These are phyloP conservation scores for Aspergillus japonicus DNA, from an alignment of 2,329 filamentous ascomycete species.

Conservation along the genomic window DNA sequence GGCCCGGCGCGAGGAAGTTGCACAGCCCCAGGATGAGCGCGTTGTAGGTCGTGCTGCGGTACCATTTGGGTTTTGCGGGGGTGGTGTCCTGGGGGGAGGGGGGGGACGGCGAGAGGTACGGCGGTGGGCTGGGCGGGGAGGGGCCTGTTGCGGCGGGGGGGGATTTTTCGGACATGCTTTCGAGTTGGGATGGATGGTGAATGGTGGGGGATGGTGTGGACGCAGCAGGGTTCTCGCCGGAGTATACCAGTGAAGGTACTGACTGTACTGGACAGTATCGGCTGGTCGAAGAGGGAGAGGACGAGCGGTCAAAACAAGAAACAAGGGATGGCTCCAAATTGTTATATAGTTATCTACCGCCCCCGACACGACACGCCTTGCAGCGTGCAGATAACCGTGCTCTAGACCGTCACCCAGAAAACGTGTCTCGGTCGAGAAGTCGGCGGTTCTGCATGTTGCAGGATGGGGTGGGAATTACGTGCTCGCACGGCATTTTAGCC, in stretches of 20 bases:
- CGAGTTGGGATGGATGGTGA: too few species aligned
- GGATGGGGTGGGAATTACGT: slow-evolving; percentile 30
- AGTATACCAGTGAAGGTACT: too few species aligned
- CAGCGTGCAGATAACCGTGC: background rate
- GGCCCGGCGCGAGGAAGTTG: slow-evolving; percentile 68
- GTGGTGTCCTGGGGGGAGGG: background rate
- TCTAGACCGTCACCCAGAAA: background rate
- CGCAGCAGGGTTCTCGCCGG: too few species aligned
- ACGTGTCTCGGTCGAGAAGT: background rate
- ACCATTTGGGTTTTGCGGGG: slow-evolving; percentile 58
- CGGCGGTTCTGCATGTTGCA: slow-evolving; percentile 23
- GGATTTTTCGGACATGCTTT: background rate
- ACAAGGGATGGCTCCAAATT: too few species aligned
- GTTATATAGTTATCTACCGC: background rate
- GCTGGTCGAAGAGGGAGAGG: too few species aligned
- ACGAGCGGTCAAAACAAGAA: too few species aligned
- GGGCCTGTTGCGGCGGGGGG: background rate
- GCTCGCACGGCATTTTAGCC: slow-evolving; percentile 31
- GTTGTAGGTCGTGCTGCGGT: slow-evolving; percentile 71
- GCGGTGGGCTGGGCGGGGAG: background rate
- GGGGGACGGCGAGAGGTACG: background rate
- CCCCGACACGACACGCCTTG: background rate
- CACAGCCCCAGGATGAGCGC: slow-evolving; percentile 69
- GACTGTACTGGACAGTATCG: too few species aligned
- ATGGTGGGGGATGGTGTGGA: too few species aligned